These are phyloP conservation scores for Sequoia sempervirens DNA, from an alignment of 75 land plant genomes.

Conservation along the genomic window DNA sequence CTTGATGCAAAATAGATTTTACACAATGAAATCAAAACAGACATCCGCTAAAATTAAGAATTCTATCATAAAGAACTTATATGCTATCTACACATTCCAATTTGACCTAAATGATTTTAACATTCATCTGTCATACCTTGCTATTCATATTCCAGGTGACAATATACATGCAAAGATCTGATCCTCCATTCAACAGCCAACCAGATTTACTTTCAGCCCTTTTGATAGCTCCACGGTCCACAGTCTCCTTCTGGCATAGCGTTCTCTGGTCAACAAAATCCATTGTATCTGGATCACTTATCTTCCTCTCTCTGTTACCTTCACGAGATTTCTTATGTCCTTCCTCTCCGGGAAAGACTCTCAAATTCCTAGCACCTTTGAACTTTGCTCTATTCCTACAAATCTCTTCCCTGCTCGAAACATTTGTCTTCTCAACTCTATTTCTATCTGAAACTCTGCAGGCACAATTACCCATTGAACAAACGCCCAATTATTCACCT, in stretches of 20 bases:
- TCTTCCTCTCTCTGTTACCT: background rate
- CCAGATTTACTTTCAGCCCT: background rate
- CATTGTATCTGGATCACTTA: background rate
- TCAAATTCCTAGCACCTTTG: background rate
- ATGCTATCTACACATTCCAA: too few species aligned
- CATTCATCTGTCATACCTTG: slow-evolving; percentile 24
- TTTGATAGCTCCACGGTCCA: background rate
- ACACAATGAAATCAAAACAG: too few species aligned
- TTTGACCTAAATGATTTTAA: background rate
- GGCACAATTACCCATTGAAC: background rate
- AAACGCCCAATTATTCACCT: background rate
- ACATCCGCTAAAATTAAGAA: too few species aligned
- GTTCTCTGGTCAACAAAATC: background rate
- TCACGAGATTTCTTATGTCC: background rate
- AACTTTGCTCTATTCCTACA: background rate
- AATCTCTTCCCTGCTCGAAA: background rate
- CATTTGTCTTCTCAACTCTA: background rate
- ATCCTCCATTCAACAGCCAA: background rate
- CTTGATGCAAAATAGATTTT: too few species aligned
- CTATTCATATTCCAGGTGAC: slow-evolving; percentile 96
- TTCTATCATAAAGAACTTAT: too few species aligned
- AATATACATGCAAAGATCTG: slow-evolving; percentile 42
- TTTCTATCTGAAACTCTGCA: background rate
- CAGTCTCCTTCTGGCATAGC: background rate
- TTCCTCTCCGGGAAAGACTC: background rate